Percentiles rank a stretch among this genome's conserved stretches.
These are phyloP conservation scores for Talaromyces sp. DNA, from an alignment of 2,329 filamentous ascomycete genomes.

Conservation along the genomic window DNA sequence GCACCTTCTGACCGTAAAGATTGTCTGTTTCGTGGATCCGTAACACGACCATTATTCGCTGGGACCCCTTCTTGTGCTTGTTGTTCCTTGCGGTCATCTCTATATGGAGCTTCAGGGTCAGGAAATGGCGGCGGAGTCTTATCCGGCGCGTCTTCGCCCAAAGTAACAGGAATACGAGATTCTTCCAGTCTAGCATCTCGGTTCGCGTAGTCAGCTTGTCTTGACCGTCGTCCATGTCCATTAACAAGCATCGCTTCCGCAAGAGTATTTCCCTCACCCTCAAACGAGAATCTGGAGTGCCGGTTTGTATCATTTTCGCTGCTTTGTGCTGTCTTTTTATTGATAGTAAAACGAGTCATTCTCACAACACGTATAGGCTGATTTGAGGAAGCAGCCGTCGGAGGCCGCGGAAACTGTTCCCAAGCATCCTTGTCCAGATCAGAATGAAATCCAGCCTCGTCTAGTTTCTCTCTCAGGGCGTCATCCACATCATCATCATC, in stretches of 20 bases:
- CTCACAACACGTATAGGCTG: slow-evolving; percentile 9
- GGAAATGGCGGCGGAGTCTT: slow-evolving; percentile 14
- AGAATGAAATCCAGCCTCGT: slow-evolving; percentile 1
- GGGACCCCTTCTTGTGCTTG: not conserved
- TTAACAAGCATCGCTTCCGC: slow-evolving; percentile 13
- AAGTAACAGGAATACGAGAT: slow-evolving; percentile 6
- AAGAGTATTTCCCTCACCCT: slow-evolving; percentile 10
- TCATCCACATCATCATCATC: slow-evolving; percentile 3
- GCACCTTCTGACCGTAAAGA: not conserved
- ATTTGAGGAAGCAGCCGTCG: not conserved
- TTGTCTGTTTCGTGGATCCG: not conserved
- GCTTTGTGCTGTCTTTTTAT: not conserved
- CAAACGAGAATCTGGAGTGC: slow-evolving; percentile 14
- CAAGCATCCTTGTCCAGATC: slow-evolving; percentile 3
- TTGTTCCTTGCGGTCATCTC: slow-evolving; percentile 8
- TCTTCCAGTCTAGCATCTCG: not conserved
- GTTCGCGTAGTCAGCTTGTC: not conserved
- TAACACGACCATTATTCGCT: not conserved
- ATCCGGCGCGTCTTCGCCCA: slow-evolving; percentile 10
- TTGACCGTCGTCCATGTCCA: not conserved
- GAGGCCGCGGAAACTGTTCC: not conserved
- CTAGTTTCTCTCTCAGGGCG: slow-evolving; percentile 11
- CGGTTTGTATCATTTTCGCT: slow-evolving; percentile 4
- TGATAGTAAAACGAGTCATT: slow-evolving; percentile 3
- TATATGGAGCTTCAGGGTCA: not conserved